Conservation (phyloP, 257 asterid species). For the Lycium ferocissimum region DNA sequence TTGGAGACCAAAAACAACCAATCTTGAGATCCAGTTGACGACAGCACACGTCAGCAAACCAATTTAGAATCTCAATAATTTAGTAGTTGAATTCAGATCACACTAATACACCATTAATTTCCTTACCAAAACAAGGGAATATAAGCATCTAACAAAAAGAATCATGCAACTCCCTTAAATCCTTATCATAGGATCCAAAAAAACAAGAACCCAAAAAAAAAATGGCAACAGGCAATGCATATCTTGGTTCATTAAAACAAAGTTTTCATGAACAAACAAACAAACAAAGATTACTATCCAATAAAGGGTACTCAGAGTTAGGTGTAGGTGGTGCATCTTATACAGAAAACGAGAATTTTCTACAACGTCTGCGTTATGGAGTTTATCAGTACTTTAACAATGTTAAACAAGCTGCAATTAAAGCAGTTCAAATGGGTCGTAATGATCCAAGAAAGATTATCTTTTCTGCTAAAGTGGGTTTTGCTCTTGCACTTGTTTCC, state of each 20-base stretch:
- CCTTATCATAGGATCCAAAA: neutral
- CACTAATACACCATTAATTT: neutral
- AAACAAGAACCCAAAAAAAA: neutral
- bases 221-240: conserved; percentile 53
- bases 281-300: conserved; percentile 57
- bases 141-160: neutral
- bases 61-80: neutral
- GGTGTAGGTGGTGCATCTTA: conserved; percentile 44
- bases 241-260: conserved; percentile 66
- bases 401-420: conserved; percentile 28
- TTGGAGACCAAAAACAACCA: neutral
- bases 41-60: neutral
- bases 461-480: conserved; percentile 56
- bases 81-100: conserved; percentile 7
- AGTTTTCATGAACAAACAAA: conserved; percentile 62
- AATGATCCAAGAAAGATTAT: conserved; percentile 56
- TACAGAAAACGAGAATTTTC: conserved; percentile 40
- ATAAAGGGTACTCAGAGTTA: conserved; percentile 53
- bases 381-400: conserved; percentile 19
- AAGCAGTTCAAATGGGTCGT: conserved; percentile 50
- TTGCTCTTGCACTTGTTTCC: conserved; percentile 53
- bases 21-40: conserved; percentile 21
- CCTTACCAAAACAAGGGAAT: neutral
- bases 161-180: conserved; percentile 13
- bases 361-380: conserved; percentile 42